phyloP scores from a whole-genome alignment of 192 early-diverging fungal species.

The Jimgerdemannia flammicorona region DNA sequence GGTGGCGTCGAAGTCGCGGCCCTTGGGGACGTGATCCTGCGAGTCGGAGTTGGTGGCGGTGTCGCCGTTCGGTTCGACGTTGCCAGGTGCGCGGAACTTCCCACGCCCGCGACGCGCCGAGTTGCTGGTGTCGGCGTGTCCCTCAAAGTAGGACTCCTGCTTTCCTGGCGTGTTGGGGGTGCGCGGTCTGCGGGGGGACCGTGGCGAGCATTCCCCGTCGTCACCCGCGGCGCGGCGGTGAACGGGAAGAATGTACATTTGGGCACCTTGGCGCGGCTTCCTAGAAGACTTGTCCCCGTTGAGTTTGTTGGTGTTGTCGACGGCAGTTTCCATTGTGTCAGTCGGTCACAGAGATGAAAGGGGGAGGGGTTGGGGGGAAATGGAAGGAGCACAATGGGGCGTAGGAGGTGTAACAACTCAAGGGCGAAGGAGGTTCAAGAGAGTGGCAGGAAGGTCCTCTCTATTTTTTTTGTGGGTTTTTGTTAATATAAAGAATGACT shows the following conservation, averaged over 20 bases:
- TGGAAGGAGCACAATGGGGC: too few species aligned
- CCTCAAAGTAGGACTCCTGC: not conserved
- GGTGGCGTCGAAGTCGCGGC: constrained; percentile 4
- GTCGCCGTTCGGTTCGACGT: not conserved
- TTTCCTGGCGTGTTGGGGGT: not conserved
- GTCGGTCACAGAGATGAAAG: not conserved
- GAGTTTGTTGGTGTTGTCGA: not conserved
- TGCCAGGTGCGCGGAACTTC: not conserved
- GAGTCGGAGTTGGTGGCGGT: not conserved
- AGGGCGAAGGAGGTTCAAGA: too few species aligned
- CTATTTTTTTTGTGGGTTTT: not conserved
- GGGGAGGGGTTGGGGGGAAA: not conserved
- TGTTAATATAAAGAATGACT: not conserved
- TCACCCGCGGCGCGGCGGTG: not conserved
- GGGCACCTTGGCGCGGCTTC: not conserved
- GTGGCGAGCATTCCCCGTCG: not conserved
- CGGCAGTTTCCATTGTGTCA: not conserved
- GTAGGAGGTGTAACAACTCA: too few species aligned
- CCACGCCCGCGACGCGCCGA: not conserved
- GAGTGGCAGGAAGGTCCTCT: not conserved
- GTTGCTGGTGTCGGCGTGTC: not conserved
- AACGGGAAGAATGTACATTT: not conserved
- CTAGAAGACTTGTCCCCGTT: not conserved
- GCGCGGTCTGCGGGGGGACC: not conserved
- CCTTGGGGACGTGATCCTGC: not conserved